phyloP scores from a whole-genome alignment of 768 basidiomycete species.

The Pleurotus ostreatus region DNA sequence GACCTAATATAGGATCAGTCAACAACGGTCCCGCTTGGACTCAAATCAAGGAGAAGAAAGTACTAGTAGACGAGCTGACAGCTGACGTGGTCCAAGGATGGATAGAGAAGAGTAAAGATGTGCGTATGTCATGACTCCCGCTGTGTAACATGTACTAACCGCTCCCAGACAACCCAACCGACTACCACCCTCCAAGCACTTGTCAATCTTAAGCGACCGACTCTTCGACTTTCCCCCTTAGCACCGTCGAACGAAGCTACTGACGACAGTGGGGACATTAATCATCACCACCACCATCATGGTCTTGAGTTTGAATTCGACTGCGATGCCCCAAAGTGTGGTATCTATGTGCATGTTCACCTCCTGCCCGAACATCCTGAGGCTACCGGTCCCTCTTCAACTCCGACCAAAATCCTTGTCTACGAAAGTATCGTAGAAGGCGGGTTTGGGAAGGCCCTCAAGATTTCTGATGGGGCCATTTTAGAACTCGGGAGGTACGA shows the following conservation, averaged over 20 bases:
- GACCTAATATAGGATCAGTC: constrained; percentile 83
- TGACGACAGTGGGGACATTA: constrained; percentile 29
- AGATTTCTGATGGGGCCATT: constrained; percentile 71
- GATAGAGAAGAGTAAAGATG: constrained; percentile 88
- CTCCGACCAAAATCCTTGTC: constrained; percentile 46
- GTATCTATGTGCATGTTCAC: constrained; percentile 73
- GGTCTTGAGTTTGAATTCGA: constrained; percentile 91
- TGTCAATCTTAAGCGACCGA: constrained; percentile 91
- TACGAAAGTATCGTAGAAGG: constrained; percentile 71
- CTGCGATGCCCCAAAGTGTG: constrained; percentile 83
- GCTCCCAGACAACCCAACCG: constrained; percentile 62
- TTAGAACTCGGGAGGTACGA: constrained; percentile 81
- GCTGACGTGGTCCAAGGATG: constrained; percentile 78
- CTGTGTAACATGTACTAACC: background rate
- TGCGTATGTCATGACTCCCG: constrained; percentile 27
- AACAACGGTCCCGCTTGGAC: constrained; percentile 72
- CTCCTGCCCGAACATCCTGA: constrained; percentile 64
- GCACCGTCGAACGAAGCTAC: constrained; percentile 27
- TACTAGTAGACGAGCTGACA: constrained; percentile 66
- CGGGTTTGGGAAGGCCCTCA: constrained; percentile 75
- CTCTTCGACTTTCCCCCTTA: constrained; percentile 73
- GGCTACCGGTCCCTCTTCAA: constrained; percentile 28
- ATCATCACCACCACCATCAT: constrained; percentile 51
- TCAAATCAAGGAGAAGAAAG: constrained; percentile 54
- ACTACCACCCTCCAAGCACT: constrained; percentile 93